Evolutionary conservation across 441 rosid species (phyloP), one percentile per base, ranked within the genome.

Genomic region (Viola pubescens): DNA sequence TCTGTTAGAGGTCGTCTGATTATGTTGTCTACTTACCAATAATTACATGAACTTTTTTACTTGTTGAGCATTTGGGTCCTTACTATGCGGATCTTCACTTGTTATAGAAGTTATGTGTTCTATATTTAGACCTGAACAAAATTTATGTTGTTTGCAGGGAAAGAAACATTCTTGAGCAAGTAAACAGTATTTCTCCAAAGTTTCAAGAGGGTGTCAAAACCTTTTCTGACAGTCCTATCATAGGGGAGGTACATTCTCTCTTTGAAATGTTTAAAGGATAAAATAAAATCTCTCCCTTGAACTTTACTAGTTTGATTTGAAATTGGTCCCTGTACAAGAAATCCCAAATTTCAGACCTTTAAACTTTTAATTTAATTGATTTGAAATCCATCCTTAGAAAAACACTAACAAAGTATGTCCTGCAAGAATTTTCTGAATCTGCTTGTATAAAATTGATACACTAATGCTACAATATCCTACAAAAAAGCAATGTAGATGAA

Each of bases 151-250:
- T 61, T 75, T 69, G 44, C 71, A 90, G 97, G 75, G 99, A 94
- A 74, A 82, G 88, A 70, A 83, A 83, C 73, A 81, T 94, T 62
- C 55, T 70, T 49, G 90, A 77, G 16, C 62, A 70, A 48, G 96
- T 90, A 8, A 76, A 61, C 9, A 77, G 47, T 16, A 73, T 86
- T 61, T 70, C 90, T 43, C 83, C 90, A 26, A 79, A 60, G 65
- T 94, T 90, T 76, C 99, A 94, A 82, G 85, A 85, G 54, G 99
- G 99, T 38, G 6, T 94, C 51, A 94, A 83, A 78, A 87, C 90
- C 55, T 88, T 82, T 42, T 73, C 85, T 5, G 77, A 73, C 66
- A 94, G 97, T 77, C 95, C 97, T 63, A 74, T 90, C 48, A 69
- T 90, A 50, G 96, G 99, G 52, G 99, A 94, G 95, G 97, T 94